Percentiles rank a stretch among this genome's conserved stretches.
phyloP scores from a whole-genome alignment of 495 filamentous ascomycete species.

The Ramalina intermedia region DNA sequence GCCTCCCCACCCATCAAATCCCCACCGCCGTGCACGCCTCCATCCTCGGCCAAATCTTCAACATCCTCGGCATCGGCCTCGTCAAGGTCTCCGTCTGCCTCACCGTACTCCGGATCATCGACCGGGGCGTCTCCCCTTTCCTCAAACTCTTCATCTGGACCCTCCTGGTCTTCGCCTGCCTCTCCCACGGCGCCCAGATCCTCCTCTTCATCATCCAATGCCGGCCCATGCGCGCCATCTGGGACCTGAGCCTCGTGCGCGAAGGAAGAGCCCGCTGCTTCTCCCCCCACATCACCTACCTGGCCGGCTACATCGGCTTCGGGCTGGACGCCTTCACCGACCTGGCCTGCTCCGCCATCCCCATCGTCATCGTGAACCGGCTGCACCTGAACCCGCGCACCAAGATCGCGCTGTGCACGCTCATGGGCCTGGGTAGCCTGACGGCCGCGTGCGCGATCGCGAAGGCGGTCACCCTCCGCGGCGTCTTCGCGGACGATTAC shows the following conservation, averaged over 20 bases:
- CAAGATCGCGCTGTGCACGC: conserved; percentile 11
- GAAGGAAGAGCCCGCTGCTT: conserved; percentile 7
- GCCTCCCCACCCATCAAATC: conserved; percentile 8
- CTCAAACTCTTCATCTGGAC: conserved; percentile 12
- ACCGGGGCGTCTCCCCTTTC: not conserved
- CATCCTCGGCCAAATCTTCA: conserved; percentile 11
- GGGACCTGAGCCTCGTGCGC: conserved; percentile 7
- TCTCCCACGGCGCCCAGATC: conserved; percentile 10
- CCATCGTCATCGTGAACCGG: conserved; percentile 12
- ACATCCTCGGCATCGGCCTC: conserved; percentile 16
- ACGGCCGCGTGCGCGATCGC: conserved; percentile 16
- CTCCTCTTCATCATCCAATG: conserved; percentile 16
- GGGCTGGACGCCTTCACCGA: conserved; percentile 16
- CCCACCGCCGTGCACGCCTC: conserved; percentile 11
- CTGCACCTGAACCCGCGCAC: conserved; percentile 13
- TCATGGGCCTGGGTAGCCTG: conserved; percentile 16
- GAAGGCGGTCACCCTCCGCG: conserved; percentile 11
- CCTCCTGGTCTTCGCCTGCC: conserved; percentile 11
- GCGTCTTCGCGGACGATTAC: conserved; percentile 11
- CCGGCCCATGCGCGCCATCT: conserved; percentile 14
- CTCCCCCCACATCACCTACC: conserved; percentile 10
- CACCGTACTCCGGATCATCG: conserved; percentile 14
- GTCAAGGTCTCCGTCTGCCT: conserved; percentile 17
- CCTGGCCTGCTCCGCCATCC: conserved; percentile 13
- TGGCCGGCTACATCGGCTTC: conserved; percentile 14